Evolutionary conservation across 1,284 basidiomycete species (phyloP).

Genomic region (Pascua guehoae): DNA sequence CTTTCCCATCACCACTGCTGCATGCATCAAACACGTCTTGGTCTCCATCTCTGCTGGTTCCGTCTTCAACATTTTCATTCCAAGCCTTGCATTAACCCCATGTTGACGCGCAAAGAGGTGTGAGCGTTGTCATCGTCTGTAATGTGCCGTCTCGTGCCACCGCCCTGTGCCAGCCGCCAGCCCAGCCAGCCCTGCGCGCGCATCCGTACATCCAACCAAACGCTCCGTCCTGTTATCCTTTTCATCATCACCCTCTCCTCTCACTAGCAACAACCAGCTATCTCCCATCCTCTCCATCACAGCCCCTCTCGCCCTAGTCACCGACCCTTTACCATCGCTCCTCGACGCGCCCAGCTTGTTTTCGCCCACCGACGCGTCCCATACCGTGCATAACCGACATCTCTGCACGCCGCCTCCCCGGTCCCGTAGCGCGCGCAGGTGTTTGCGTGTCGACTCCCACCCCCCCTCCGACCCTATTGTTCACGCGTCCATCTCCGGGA

Average conservation of each 20-base stretch:
- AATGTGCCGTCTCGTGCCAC: no score
- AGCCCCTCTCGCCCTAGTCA: neutral
- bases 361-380: neutral
- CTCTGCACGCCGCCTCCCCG: neutral
- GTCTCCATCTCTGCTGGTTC: no score
- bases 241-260: conserved; percentile 3
- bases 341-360: neutral
- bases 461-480: neutral
- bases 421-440: neutral
- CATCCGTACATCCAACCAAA: conserved; percentile 5
- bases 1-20: no score
- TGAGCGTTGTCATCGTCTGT: neutral
- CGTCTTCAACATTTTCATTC: no score
- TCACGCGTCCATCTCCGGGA: no score
- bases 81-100: no score
- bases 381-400: neutral
- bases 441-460: neutral
- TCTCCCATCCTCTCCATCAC: conserved; percentile 2
- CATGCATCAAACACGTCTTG: no score
- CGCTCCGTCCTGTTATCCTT: conserved; percentile 4
- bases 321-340: neutral
- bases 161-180: no score
- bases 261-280: neutral
- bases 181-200: no score
- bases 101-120: no score